Evolutionary conservation across 176 grass and related monocot species (phyloP).

Genomic region (Triticum timopheevii): DNA sequence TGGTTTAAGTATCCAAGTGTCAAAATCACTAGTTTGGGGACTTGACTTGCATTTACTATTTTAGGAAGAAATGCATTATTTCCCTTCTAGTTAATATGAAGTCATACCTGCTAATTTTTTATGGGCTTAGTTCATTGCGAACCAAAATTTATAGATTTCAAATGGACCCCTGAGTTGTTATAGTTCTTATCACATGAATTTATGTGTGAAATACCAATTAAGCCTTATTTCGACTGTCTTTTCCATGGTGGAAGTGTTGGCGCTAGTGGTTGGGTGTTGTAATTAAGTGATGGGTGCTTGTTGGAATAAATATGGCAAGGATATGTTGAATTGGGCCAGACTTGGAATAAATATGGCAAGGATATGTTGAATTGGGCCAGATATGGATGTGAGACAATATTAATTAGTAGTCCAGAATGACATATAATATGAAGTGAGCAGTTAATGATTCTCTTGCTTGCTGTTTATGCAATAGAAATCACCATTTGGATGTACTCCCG

Average conservation of each 20-base stretch:
- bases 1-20: background rate
- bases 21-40: background rate
- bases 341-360: background rate
- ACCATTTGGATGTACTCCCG: background rate
- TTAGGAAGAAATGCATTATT: background rate
- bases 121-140: background rate
- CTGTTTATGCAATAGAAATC: background rate
- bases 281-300: background rate
- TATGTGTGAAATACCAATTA: background rate
- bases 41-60: background rate
- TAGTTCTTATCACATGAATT: background rate
- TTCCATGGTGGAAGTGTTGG: background rate
- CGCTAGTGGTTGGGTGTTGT: background rate
- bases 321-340: background rate
- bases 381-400: background rate
- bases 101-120: background rate
- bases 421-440: background rate
- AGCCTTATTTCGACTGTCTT: background rate
- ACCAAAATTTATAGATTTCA: background rate
- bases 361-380: background rate
- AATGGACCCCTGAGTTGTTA: background rate
- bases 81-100: background rate
- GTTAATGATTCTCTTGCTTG: background rate
- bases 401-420: background rate
- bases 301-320: background rate